Base-by-base conservation (phyloP, 305 asterid species). In the Fraxinus paxiana region DNA sequence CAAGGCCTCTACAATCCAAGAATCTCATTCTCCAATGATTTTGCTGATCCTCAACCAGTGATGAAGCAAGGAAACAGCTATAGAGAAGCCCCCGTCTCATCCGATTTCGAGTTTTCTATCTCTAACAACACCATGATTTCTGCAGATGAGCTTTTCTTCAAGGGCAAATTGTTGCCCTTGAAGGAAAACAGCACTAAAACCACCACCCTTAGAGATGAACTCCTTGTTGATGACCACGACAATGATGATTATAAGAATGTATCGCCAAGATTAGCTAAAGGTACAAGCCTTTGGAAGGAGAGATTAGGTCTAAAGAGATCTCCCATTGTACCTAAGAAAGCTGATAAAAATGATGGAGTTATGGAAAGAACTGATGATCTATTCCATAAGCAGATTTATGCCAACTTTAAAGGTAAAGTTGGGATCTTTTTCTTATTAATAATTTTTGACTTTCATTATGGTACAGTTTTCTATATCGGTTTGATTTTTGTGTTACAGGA, bases 21-120 rank as follows among this genome's bases (percentile, higher is more conserved):
- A 90, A 93, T 95, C 84, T 95, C 98, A 34, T 95, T 95, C 90
- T 95, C 98, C 4, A 93, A 83, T 72, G 98, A 95, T 38, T 93
- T 95, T 80, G 89, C 85, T 24, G 97, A 93, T 78, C 65, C 90
- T 20, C 90, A 90, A 69, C 93, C 84, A 79, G 83, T 84, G 17
- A 82, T 81, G 43, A 94, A 89, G 86, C 91, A 84, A 9, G 97
- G 88, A 24, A 87, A 83, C 82, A 88, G 85, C 88, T 95, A 95
- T 33, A 87, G 90, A 77, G 98, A 95, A 63, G 96, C 98, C 6
- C 98, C 98, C 0, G 98, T 95, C 0, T 94, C 98, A 5, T 89
- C 98, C 0, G 97, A 93, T 83, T 95, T 95, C 77, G 91, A 86
- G 79, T 95, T 95, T 54, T 88, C 95, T 0, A 89, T 87, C 75